Conservation (phyloP, 371 early-diverging fungal genomes). For the Syncephalastrum contaminatum region DNA sequence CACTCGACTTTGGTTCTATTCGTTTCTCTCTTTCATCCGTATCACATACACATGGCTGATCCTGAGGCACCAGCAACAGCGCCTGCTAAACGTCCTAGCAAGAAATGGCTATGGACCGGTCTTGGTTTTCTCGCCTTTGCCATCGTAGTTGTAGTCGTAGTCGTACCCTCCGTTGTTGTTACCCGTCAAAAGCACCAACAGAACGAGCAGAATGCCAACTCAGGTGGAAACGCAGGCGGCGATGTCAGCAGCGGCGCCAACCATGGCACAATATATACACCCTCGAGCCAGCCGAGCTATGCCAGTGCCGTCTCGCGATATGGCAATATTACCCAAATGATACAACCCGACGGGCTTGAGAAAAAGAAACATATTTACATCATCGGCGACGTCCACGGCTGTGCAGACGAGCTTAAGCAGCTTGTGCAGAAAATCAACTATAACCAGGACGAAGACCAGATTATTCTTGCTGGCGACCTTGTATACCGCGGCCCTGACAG, state of each 20-base stretch:
- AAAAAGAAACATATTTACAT: constrained; percentile 54
- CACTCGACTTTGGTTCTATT: too few species aligned
- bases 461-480: constrained; percentile 72
- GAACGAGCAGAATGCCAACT: too few species aligned
- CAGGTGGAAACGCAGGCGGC: too few species aligned
- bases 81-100: too few species aligned
- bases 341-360: constrained; percentile 5
- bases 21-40: too few species aligned
- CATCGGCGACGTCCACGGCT: constrained; percentile 76
- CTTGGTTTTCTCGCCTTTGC: constrained; percentile 18
- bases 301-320: constrained; percentile 36
- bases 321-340: constrained; percentile 31
- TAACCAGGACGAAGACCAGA: constrained; percentile 42
- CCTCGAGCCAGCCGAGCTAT: constrained; percentile 6
- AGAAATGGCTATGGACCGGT: constrained; percentile 17
- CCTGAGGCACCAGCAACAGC: too few species aligned
- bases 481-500: constrained; percentile 71
- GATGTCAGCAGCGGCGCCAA: too few species aligned
- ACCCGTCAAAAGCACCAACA: constrained; percentile 19
- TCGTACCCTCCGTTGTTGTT: constrained; percentile 36
- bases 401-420: constrained; percentile 48
- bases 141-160: constrained; percentile 31
- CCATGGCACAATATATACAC: neutral
- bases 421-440: constrained; percentile 49
- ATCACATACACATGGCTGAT: too few species aligned